Percentiles rank a stretch among this genome's conserved stretches.
phyloP scores from a whole-genome alignment of 2,329 filamentous ascomycete genomes.

The Blastomyces silverae region DNA sequence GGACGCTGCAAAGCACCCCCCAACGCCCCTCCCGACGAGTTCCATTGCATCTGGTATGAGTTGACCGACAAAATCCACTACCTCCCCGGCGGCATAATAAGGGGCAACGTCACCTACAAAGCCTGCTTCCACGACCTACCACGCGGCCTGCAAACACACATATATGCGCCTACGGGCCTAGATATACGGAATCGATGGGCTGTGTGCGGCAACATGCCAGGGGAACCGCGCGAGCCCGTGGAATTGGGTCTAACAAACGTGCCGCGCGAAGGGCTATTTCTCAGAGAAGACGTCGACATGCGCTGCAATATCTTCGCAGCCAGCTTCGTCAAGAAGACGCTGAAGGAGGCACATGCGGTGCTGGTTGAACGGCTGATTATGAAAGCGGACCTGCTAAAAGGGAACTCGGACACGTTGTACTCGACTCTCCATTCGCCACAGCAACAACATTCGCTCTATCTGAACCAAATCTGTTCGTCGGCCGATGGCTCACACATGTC shows the following conservation, averaged over 20 bases:
- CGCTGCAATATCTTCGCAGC: conserved; percentile 70
- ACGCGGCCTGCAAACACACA: conserved; percentile 70
- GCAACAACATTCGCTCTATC: neutral
- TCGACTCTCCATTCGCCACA: neutral
- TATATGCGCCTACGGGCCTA: conserved; percentile 73
- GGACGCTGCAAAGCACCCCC: conserved; percentile 60
- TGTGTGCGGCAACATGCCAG: conserved; percentile 63
- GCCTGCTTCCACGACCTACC: conserved; percentile 71
- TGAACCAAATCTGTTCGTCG: neutral
- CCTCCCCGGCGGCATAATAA: conserved; percentile 58
- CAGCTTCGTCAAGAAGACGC: conserved; percentile 71
- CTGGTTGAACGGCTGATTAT: conserved; percentile 60
- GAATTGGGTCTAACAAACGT: conserved; percentile 58
- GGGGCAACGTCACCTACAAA: conserved; percentile 67
- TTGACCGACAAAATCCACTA: conserved; percentile 71
- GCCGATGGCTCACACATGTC: neutral
- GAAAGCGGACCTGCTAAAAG: conserved; percentile 43
- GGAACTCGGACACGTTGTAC: conserved; percentile 19
- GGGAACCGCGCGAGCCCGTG: conserved; percentile 58
- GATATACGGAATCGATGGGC: conserved; percentile 74
- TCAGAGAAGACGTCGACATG: conserved; percentile 81
- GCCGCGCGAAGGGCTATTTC: conserved; percentile 64
- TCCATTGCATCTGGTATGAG: conserved; percentile 67
- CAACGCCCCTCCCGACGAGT: conserved; percentile 64
- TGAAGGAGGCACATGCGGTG: conserved; percentile 65